A percentile compares a stretch with the other conserved stretches of the same genome.
Conservation (phyloP, 2,329 filamentous ascomycete species). For the Teratosphaeriaceae sp. region DNA sequence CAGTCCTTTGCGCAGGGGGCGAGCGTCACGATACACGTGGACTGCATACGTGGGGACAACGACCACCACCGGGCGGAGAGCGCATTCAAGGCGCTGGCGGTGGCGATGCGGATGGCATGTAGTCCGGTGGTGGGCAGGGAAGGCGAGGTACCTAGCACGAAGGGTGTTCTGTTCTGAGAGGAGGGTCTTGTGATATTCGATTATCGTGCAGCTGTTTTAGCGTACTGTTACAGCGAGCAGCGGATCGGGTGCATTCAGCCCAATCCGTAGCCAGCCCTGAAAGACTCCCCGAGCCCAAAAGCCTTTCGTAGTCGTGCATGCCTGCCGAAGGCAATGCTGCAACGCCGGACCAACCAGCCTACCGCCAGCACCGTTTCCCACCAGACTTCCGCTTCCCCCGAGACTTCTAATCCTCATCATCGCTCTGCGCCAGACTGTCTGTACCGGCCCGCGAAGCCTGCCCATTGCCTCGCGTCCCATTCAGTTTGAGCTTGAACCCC, state of each 20-base stretch:
- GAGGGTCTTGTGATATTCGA: background rate
- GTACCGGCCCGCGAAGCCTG: slow-evolving; percentile 34
- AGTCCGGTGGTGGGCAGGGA: slow-evolving; percentile 69
- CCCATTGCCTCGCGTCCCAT: slow-evolving; percentile 16
- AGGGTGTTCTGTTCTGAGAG: slow-evolving; percentile 65
- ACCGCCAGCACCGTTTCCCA: background rate
- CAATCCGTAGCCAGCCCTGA: background rate
- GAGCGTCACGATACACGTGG: slow-evolving; percentile 88
- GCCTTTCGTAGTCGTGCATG: slow-evolving; percentile 2
- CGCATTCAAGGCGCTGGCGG: slow-evolving; percentile 91
- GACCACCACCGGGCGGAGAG: slow-evolving; percentile 96
- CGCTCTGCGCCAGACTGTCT: slow-evolving; percentile 43
- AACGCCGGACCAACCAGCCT: background rate
- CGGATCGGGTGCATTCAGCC: background rate
- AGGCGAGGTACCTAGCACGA: slow-evolving; percentile 92
- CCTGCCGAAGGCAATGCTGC: too few species aligned
- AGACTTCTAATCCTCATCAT: slow-evolving; percentile 41
- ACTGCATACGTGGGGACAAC: slow-evolving; percentile 83
- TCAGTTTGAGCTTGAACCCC: slow-evolving; percentile 65
- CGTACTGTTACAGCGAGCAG: slow-evolving; percentile 4
- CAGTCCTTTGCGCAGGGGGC: slow-evolving; percentile 90
- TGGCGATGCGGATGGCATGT: slow-evolving; percentile 75
- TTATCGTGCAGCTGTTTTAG: slow-evolving; percentile 4
- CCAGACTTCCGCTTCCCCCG: background rate
- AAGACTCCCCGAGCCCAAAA: background rate